A percentile compares a stretch with the other conserved stretches of the same genome.
phyloP scores from a whole-genome alignment of 352 stramenopile genomes.

The Pythium utonaiense region DNA sequence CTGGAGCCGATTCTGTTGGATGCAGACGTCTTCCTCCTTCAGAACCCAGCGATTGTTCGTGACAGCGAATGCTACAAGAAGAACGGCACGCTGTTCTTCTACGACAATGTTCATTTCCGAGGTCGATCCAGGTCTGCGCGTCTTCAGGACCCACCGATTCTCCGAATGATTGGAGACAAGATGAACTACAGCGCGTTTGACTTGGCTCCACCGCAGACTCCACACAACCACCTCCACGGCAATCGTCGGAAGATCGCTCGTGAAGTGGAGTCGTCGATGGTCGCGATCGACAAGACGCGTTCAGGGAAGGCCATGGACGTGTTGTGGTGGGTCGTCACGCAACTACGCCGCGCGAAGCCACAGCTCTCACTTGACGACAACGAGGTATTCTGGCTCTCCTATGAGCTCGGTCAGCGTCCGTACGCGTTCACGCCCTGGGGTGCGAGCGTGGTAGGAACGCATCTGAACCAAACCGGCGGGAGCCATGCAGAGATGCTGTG shows the following conservation, averaged over 20 bases:
- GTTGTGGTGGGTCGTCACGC: constrained; percentile 50
- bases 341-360: constrained; percentile 41
- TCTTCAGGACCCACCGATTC: constrained; percentile 14
- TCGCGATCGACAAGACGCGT: constrained; percentile 44
- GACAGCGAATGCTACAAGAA: constrained; percentile 32
- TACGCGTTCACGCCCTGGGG: constrained; percentile 75
- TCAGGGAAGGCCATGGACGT: constrained; percentile 33
- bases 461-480: constrained; percentile 47
- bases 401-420: constrained; percentile 41
- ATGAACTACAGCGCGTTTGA: constrained; percentile 48
- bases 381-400: constrained; percentile 68
- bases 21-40: constrained; percentile 46
- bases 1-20: constrained; percentile 51
- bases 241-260: constrained; percentile 36
- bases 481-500: constrained; percentile 57
- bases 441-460: constrained; percentile 43
- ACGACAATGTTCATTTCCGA: constrained; percentile 45
- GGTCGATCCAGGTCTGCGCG: constrained; percentile 29
- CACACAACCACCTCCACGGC: constrained; percentile 23
- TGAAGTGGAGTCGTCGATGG: constrained; percentile 57
- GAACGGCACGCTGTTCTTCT: constrained; percentile 63
- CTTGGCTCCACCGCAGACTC: constrained; percentile 15
- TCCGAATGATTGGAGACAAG: constrained; percentile 35
- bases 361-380: constrained; percentile 49
- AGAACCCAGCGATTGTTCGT: constrained; percentile 35